Percentiles rank a stretch among this genome's conserved stretches.
phyloP scores from a whole-genome alignment of 176 grass and related monocot species.

The Zea mays region DNA sequence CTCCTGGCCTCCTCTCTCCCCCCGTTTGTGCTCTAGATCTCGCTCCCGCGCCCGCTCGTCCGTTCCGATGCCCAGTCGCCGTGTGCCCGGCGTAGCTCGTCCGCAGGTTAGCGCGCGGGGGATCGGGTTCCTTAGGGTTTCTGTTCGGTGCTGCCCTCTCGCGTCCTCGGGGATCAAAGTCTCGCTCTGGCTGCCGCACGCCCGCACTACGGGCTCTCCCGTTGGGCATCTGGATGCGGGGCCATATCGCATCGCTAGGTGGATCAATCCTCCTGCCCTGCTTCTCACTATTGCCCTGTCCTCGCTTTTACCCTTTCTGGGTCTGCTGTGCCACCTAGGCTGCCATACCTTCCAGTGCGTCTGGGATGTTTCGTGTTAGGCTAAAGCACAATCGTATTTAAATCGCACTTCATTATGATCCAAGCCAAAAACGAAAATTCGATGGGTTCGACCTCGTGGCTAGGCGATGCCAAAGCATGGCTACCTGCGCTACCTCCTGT shows the following conservation, averaged over 20 bases:
- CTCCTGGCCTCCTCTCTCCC: no score
- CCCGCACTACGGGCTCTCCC: not conserved
- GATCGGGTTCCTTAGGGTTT: not conserved
- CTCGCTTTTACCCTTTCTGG: no score
- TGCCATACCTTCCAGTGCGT: no score
- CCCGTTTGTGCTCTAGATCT: slow-evolving; percentile 32
- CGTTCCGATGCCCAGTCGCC: not conserved
- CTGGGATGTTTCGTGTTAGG: no score
- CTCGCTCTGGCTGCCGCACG: not conserved
- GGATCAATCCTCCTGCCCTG: no score
- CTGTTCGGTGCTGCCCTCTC: not conserved
- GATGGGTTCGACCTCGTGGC: no score
- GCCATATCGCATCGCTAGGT: not conserved
- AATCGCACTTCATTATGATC: not conserved
- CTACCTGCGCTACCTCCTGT: not conserved
- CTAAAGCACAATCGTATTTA: no score
- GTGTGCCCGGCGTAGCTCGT: not conserved
- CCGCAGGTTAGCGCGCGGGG: not conserved
- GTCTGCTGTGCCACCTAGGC: no score
- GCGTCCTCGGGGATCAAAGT: not conserved
- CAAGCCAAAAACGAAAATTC: no score
- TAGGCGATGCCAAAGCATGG: not conserved
- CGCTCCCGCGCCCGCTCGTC: not conserved
- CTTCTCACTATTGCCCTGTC: no score
- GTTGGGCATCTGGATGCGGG: not conserved